Evolutionary conservation across 2,329 filamentous ascomycete species (phyloP).

Genomic region (Plenodomus lindquistii): DNA sequence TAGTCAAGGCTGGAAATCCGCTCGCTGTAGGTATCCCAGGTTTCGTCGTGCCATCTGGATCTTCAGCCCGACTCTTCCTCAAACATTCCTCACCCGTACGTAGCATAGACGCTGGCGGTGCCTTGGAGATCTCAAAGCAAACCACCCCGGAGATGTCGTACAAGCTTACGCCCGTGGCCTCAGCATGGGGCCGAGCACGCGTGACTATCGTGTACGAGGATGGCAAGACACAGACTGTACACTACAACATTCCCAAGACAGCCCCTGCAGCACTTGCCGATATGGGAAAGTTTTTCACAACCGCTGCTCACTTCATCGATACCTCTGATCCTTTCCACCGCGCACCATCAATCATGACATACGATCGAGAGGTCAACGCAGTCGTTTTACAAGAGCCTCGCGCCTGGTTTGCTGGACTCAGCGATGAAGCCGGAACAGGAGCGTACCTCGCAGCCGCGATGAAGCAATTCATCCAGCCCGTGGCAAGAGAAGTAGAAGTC

Average conservation of each 20-base stretch:
- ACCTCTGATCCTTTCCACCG: constrained; percentile 59
- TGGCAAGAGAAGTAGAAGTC: constrained; percentile 54
- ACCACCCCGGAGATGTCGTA: constrained; percentile 42
- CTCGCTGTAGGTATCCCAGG: constrained; percentile 59
- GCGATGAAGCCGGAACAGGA: constrained; percentile 63
- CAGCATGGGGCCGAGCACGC: constrained; percentile 56
- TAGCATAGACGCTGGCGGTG: constrained; percentile 45
- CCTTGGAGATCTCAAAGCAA: constrained; percentile 41
- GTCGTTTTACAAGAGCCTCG: constrained; percentile 53
- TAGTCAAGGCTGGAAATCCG: constrained; percentile 51
- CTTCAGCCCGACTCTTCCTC: constrained; percentile 53
- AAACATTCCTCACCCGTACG: constrained; percentile 47
- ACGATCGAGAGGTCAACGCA: constrained; percentile 49
- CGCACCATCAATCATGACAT: constrained; percentile 60
- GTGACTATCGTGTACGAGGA: constrained; percentile 55
- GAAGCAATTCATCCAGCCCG: constrained; percentile 59
- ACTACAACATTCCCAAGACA: constrained; percentile 60
- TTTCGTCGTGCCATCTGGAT: constrained; percentile 57
- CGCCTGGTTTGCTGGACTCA: constrained; percentile 63
- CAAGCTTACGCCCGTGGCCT: constrained; percentile 48
- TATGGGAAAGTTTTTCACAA: constrained; percentile 59
- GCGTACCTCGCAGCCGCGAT: constrained; percentile 59
- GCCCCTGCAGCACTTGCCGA: constrained; percentile 51
- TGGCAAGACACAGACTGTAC: constrained; percentile 56
- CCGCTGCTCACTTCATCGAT: constrained; percentile 57